Evolutionary conservation across 2,329 filamentous ascomycete genomes (phyloP), one percentile per base, ranked within the genome.

Genomic region (Trichoderma endophyticum): DNA sequence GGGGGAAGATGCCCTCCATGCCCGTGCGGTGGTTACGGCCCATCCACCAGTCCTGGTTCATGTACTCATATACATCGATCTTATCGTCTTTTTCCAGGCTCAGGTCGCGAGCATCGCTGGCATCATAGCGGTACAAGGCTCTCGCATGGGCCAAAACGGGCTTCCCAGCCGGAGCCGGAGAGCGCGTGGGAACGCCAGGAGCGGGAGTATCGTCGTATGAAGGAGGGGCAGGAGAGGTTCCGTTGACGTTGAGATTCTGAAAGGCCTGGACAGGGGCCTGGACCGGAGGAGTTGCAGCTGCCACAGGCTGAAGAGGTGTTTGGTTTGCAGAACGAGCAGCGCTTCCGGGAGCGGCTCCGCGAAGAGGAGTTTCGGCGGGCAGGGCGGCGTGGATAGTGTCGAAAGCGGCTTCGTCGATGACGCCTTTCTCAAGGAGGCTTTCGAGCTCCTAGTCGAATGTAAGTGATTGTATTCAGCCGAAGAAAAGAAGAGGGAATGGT

Each of bases 31-130:
- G 86, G 82, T 97, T 97, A 77, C 89, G 89, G 76, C 95, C 95
- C 86, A 94, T 91, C 94, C 94, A 98, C 95, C 95, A 98, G 82
- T 98, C 95, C 74, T 91, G 90, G 83, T 98, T 98, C 92, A 97
- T 96, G 85, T 97, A 95, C 83, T 97, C 93, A 75, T 90, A 89
- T 26, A 98, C 92, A 72, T 89, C 88, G 76, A 98, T 86, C 75
- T 87, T 86, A 83, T 98, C 95, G 79, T 95, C 92, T 73, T 92
- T 90, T 79, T 93, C 89, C 73, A 98, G 89, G 3, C 89, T 89
- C 74, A 97, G 86, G 80, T 98, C 95, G 73, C 94, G 93, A 4
- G 90, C 87, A 80, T 97, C 95, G 54, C 91, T 81, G 9, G 91
- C 93, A 39, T 86, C 87, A 85, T 98, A 98, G 74, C 88, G 88